Percentiles rank a stretch among this genome's conserved stretches.
These are phyloP conservation scores for Trichoderma afroharzianum DNA, from an alignment of 2,329 filamentous ascomycete genomes.

Conservation along the genomic window DNA sequence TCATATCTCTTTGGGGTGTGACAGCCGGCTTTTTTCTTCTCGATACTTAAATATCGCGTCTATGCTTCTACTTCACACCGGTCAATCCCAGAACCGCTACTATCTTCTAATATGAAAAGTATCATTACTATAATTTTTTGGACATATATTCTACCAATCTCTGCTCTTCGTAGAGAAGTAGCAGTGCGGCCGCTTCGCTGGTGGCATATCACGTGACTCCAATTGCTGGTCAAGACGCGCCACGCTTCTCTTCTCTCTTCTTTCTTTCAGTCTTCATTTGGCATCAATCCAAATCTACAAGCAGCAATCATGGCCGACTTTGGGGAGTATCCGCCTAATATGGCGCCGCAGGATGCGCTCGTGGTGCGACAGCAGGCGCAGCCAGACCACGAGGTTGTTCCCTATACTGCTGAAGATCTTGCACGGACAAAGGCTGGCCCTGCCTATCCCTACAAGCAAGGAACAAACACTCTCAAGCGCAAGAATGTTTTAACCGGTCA, in stretches of 20 bases:
- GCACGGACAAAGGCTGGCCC: slow-evolving; percentile 64
- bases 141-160: background rate
- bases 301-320: slow-evolving; percentile 54
- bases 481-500: slow-evolving; percentile 82
- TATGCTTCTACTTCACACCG: background rate
- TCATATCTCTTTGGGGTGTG: background rate
- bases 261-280: background rate
- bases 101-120: background rate
- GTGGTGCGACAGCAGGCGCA: slow-evolving; percentile 53
- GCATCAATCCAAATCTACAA: background rate
- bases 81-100: background rate
- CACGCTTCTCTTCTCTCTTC: background rate
- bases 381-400: slow-evolving; percentile 58
- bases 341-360: slow-evolving; percentile 61
- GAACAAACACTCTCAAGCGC: slow-evolving; percentile 60
- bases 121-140: background rate
- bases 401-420: slow-evolving; percentile 70
- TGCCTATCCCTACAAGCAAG: slow-evolving; percentile 69
- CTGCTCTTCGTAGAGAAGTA: background rate
- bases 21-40: background rate
- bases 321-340: slow-evolving; percentile 62
- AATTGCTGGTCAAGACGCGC: slow-evolving; percentile 2
- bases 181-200: background rate
- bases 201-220: background rate
- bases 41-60: background rate